Conservation (phyloP, 2,329 filamentous ascomycete species). For the Aurifilum marmelostoma region DNA sequence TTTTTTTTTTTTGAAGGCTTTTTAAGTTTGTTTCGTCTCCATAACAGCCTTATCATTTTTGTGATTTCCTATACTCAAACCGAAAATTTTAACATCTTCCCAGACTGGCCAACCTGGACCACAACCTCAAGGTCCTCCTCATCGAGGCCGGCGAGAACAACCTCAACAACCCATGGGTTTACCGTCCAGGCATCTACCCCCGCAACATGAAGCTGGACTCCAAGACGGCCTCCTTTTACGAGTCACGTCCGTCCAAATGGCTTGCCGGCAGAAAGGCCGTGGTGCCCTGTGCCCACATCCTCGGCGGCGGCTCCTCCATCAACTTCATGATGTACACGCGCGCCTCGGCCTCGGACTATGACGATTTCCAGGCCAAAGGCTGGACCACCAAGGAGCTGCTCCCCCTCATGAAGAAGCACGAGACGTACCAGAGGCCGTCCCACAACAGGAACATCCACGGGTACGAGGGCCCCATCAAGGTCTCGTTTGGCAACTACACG, state of each 20-base stretch:
- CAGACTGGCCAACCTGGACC: constrained; percentile 74
- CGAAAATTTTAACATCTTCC: constrained; percentile 27
- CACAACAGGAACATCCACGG: constrained; percentile 73
- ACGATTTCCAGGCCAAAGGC: constrained; percentile 79
- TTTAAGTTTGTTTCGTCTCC: too few species aligned
- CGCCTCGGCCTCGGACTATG: constrained; percentile 72
- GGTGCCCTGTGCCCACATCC: constrained; percentile 73
- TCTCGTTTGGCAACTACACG: constrained; percentile 79
- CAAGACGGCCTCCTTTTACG: constrained; percentile 81
- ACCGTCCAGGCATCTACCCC: constrained; percentile 76
- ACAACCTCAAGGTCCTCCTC: constrained; percentile 70
- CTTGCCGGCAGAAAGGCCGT: constrained; percentile 72
- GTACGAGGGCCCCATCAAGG: constrained; percentile 79
- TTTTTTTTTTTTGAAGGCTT: too few species aligned
- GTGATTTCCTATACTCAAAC: too few species aligned
- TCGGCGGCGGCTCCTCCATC: constrained; percentile 74
- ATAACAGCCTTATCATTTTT: too few species aligned
- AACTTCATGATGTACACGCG: constrained; percentile 83
- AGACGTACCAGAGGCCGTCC: constrained; percentile 72
- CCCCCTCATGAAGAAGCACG: constrained; percentile 79
- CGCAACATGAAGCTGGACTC: constrained; percentile 78
- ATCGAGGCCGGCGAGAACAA: constrained; percentile 75
- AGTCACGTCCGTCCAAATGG: constrained; percentile 74
- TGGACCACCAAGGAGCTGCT: constrained; percentile 77
- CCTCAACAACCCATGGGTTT: constrained; percentile 79